A percentile compares a stretch with the other conserved stretches of the same genome.
These are phyloP conservation scores for Colletotrichum melonis DNA, from an alignment of 2,329 filamentous ascomycete genomes.

Conservation along the genomic window DNA sequence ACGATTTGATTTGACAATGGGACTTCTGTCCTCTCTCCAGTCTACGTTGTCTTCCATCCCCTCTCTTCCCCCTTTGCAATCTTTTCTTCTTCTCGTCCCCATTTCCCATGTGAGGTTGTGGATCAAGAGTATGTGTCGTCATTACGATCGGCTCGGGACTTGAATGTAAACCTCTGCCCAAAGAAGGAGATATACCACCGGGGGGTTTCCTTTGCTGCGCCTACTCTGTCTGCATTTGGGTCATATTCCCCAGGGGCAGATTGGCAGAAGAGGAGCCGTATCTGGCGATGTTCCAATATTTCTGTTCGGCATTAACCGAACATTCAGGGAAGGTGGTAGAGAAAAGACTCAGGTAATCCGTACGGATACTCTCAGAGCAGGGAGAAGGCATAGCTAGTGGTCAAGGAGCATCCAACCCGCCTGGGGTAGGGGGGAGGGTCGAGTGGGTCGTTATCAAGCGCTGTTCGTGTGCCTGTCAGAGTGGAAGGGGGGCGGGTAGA, in stretches of 20 bases:
- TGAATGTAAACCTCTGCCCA: slow-evolving; percentile 2
- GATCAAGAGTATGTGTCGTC: slow-evolving; percentile 17
- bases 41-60: no score
- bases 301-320: slow-evolving; percentile 27
- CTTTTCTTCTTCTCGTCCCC: neutral
- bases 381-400: neutral
- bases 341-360: neutral
- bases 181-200: neutral
- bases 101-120: slow-evolving; percentile 1
- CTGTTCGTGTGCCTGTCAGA: neutral
- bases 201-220: neutral
- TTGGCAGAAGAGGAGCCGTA: neutral
- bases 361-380: no score
- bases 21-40: neutral
- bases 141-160: slow-evolving; percentile 34
- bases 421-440: neutral
- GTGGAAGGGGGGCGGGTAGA: neutral
- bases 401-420: neutral
- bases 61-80: neutral
- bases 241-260: no score
- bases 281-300: neutral
- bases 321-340: neutral
- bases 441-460: no score
- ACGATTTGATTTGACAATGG: neutral
- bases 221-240: neutral